Conservation (phyloP, 1,139 yeast genomes). For the Sporopachydermia cereana region DNA sequence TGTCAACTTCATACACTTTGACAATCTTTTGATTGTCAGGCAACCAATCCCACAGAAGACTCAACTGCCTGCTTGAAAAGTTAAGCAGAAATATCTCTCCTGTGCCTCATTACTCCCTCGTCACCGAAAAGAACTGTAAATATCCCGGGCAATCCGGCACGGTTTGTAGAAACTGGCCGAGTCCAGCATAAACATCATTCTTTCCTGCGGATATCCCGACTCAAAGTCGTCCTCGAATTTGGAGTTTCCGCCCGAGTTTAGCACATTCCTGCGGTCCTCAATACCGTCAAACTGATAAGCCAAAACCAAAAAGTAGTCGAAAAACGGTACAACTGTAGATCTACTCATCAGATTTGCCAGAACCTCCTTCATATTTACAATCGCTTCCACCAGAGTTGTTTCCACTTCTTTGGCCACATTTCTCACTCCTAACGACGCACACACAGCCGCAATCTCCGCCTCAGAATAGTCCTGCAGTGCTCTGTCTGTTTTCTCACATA, state of each 20-base stretch:
- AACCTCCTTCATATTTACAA: not conserved
- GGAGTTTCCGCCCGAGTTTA: not conserved
- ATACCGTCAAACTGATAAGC: conserved; percentile 1
- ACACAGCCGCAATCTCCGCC: not conserved
- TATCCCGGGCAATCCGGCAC: conserved; percentile 2
- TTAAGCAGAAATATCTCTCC: too few species aligned
- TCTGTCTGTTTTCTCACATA: conserved; percentile 4
- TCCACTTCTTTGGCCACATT: not conserved
- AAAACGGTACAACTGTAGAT: not conserved
- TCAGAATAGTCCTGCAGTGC: not conserved
- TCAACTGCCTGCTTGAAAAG: too few species aligned
- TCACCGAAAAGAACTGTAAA: not conserved
- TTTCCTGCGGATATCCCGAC: not conserved
- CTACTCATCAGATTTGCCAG: not conserved
- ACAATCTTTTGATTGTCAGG: too few species aligned
- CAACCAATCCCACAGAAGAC: too few species aligned
- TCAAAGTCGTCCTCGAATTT: conserved; percentile 1
- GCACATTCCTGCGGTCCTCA: not conserved
- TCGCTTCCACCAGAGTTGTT: not conserved
- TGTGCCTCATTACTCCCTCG: too few species aligned
- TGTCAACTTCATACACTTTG: too few species aligned
- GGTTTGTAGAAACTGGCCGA: conserved; percentile 4
- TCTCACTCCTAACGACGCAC: not conserved
- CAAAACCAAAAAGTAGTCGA: conserved; percentile 1
- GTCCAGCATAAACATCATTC: conserved; percentile 1